Evolutionary conservation across 139 green algal genomes (phyloP).

Genomic region (Spirogloea muscicola): DNA sequence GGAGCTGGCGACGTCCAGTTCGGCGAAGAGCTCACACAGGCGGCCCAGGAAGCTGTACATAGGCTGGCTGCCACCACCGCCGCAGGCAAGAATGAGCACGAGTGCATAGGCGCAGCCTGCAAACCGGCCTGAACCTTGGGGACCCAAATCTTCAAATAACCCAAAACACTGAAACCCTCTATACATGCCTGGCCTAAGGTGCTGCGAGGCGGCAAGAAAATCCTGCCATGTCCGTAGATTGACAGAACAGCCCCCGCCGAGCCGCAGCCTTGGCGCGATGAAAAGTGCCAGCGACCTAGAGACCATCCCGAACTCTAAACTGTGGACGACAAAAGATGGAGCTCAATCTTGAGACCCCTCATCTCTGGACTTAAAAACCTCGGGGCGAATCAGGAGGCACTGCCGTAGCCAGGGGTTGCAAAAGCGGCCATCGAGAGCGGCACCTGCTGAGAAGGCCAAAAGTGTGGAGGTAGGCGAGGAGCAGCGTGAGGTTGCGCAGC

Average conservation of each 20-base stretch:
- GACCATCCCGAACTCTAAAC: neutral
- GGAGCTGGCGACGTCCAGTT: conserved; percentile 41
- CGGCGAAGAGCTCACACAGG: conserved; percentile 17
- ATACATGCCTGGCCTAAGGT: no score
- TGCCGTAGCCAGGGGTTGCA: neutral
- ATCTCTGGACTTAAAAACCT: neutral
- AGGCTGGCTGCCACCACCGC: neutral
- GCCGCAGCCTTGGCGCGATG: neutral
- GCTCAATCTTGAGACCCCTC: neutral
- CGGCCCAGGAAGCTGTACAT: conserved; percentile 12
- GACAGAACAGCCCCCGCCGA: neutral
- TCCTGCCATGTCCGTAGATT: no score
- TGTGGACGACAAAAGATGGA: neutral
- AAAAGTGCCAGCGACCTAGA: neutral
- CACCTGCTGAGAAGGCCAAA: conserved; percentile 37
- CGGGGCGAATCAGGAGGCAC: neutral
- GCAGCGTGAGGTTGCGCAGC: conserved; percentile 28
- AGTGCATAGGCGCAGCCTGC: neutral
- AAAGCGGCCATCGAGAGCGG: neutral
- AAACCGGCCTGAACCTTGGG: neutral
- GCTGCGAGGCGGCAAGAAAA: no score
- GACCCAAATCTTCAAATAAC: no score
- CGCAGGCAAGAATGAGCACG: neutral
- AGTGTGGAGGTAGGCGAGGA: conserved; percentile 30
- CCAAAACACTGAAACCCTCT: no score